Base-by-base conservation (phyloP, 2,329 filamentous ascomycete genomes). In the Pseudogymnoascus sp. region DNA sequence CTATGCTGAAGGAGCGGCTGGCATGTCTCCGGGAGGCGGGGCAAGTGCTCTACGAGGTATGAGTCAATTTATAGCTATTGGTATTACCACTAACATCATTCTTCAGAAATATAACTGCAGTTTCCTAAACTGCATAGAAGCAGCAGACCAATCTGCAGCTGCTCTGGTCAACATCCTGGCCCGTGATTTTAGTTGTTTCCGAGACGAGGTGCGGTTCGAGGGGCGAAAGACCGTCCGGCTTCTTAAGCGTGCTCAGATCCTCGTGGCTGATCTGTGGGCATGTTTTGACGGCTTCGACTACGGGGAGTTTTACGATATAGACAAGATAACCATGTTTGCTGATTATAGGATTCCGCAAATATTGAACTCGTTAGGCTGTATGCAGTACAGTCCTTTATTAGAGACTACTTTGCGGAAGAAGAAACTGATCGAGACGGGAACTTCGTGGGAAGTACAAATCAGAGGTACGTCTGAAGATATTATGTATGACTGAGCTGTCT, bases 291-390 rank as follows among this genome's bases (percentile, higher is more conserved):
- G 91, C 52, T 80, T 87, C 67, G 80, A 83, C 27, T 92, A 87
- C 70, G 95, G 94, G 33, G 79, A 82, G 29, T 99, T 99, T 74
- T 72, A 85, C 62, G 94, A 99, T 72, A 96, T 99, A 69, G 88
- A 94, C 76, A 91, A 92, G 73, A 88, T 99, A 69, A 99, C 94
- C 64, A 97, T 97, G 87, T 99, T 99, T 78, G 92, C 94, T 71
- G 94, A 99, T 77, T 99, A 99, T 72, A 88, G 94, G 45, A 88
- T 99, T 61, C 95, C 95, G 12, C 94, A 99, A 76, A 94, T 97
- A 68, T 82, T 99, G 35, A 86, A 92, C 69, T 85, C 86, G 8
- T 79, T 97, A 48, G 89, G 90, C 15, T 93, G 92, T 63, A 77
- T 99, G 59, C 85, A 84, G 69, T 97, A 94, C 75, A 92, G 89